Conservation (phyloP, 2,329 filamentous ascomycete species). For the Ophiostoma tasmaniense region DNA sequence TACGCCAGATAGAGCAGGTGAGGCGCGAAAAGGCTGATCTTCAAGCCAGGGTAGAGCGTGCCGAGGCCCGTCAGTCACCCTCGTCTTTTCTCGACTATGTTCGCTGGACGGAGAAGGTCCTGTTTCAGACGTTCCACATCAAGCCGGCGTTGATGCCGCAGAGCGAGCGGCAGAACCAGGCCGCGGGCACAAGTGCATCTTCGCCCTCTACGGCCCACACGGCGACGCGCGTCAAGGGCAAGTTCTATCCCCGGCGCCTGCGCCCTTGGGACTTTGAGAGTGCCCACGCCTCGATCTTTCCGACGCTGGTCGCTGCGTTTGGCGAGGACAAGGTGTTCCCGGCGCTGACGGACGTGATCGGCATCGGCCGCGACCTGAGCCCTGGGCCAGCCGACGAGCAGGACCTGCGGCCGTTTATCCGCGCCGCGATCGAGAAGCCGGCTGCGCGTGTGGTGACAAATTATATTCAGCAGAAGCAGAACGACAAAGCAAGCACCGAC, state of each 20-base stretch:
- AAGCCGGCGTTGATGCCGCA: background rate
- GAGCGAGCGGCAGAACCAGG: background rate
- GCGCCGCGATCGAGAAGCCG: slow-evolving; percentile 12
- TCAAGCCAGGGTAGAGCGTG: background rate
- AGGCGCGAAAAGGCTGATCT: background rate
- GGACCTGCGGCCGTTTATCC: slow-evolving; percentile 14
- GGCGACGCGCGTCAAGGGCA: background rate
- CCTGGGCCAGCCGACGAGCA: slow-evolving; percentile 10
- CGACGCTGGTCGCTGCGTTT: background rate
- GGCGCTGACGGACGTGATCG: background rate
- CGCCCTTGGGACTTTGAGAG: slow-evolving; percentile 6
- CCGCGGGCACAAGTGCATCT: background rate
- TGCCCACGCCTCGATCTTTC: background rate
- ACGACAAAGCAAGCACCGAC: too few species aligned
- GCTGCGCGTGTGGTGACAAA: background rate
- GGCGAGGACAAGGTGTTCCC: background rate
- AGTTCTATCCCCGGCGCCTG: slow-evolving; percentile 9
- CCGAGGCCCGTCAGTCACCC: background rate
- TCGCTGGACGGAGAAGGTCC: background rate
- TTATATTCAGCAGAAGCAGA: background rate
- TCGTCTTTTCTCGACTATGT: slow-evolving; percentile 2
- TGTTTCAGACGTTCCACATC: background rate
- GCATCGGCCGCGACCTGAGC: slow-evolving; percentile 7
- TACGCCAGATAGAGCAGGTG: background rate
- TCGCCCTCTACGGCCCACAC: background rate